Percentiles rank a stretch among this genome's conserved stretches.
Conservation (phyloP, 352 stramenopile genomes). For the Pythium apleroticum region DNA sequence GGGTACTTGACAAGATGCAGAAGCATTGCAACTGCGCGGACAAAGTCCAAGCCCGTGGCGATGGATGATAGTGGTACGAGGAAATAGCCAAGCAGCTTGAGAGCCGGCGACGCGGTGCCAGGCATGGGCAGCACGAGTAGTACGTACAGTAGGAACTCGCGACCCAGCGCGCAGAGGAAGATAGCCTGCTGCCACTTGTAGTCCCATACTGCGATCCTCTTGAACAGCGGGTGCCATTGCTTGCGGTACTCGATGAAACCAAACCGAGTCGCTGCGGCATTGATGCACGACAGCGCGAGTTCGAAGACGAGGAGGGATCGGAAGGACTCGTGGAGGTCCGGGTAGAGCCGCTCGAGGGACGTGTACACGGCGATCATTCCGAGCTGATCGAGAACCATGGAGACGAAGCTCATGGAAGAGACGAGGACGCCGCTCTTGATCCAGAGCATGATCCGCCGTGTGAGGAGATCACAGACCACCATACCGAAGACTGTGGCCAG, state of each 20-base stretch:
- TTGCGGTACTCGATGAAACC: conserved; percentile 59
- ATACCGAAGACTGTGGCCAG: conserved; percentile 48
- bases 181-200: conserved; percentile 45
- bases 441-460: conserved; percentile 56
- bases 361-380: conserved; percentile 57
- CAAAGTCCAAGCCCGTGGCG: conserved; percentile 54
- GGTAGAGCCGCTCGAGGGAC: conserved; percentile 56
- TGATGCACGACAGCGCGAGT: conserved; percentile 50
- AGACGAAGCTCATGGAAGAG: conserved; percentile 66
- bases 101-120: conserved; percentile 19
- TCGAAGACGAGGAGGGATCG: conserved; percentile 54
- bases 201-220: conserved; percentile 55
- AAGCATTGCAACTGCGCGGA: conserved; percentile 52
- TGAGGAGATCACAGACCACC: conserved; percentile 54
- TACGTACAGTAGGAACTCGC: conserved; percentile 59
- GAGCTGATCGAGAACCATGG: conserved; percentile 67
- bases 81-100: conserved; percentile 40
- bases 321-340: conserved; percentile 39
- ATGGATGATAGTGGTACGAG: conserved; percentile 62
- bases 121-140: conserved; percentile 59
- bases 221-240: conserved; percentile 67
- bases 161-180: conserved; percentile 50
- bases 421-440: conserved; percentile 79
- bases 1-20: conserved; percentile 52
- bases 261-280: conserved; percentile 49